Base-by-base conservation (phyloP, 176 grass and related monocot genomes). In the Zoysia japonica region DNA sequence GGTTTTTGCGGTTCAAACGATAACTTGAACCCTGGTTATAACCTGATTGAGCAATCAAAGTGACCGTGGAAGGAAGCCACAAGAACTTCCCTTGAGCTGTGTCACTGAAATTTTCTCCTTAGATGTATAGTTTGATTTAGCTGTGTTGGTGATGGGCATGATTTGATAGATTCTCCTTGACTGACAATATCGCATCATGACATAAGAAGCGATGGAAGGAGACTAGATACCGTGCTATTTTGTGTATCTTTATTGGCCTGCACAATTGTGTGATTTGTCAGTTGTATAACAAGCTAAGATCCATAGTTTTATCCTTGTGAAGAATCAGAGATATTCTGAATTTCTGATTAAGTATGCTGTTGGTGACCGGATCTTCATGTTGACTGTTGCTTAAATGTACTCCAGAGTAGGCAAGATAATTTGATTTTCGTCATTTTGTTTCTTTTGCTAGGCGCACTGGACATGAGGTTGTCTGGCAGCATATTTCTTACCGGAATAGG, bases 41-140 rank as follows among this genome's bases (percentile, higher is more conserved):
- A 89, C 87, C 87, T 82, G 68, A 77, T 82, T 77, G 68, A 89
- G 78, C 87, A 85, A 72, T 19, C 68, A 67, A 71, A 89, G 56
- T 82, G 74, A 72, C 61, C 55, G 40, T 80, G 83, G 73, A 71
- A 85, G 85, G 61, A 85, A 85, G 72, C 83, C 38, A 61, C 78
- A 55, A 68, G 76, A 85, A 55, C 65, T 71, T 71, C 39, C 68
- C 6, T 62, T 82, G 78, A 85, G 83, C 61, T 86, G 78, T 85
- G 78, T 82, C 78, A 78, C 83, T 89, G 68, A 89, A 86, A 82
- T 19, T 68, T 85, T 82, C 78, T 82, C 67, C 82, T 68, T 89
- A 82, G 87, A 52, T 89, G 87, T 89, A 89, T 89, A 89, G 87
- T 89, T 89, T 89, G 83, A 82, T 86, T 86, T 85, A 86, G 83